These are phyloP conservation scores for Breviolum minutum DNA, from an alignment of 73 alveolate species.

Conservation along the genomic window DNA sequence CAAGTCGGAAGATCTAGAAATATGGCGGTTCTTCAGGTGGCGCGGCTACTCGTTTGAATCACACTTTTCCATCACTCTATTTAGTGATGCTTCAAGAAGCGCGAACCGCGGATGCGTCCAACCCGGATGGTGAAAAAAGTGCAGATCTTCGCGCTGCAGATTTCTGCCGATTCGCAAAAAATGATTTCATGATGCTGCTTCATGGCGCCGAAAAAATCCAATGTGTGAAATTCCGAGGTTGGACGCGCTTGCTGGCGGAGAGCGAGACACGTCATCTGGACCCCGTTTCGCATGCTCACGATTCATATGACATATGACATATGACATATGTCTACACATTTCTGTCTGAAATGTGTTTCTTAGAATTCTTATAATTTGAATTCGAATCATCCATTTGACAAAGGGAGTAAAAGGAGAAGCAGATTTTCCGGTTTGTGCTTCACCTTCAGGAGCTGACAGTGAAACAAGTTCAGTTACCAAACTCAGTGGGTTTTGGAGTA, in stretches of 20 bases:
- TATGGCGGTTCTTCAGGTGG: not conserved
- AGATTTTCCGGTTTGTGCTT: too few species aligned
- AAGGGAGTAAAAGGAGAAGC: too few species aligned
- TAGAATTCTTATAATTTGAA: too few species aligned
- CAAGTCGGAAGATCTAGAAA: not conserved
- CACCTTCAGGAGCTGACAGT: conserved; percentile 52
- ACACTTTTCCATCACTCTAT: not conserved
- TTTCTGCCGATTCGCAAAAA: too few species aligned
- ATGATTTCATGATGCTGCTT: too few species aligned
- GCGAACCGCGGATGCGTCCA: not conserved
- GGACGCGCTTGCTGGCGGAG: conserved; percentile 88
- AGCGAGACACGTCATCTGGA: conserved; percentile 94
- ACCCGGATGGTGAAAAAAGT: too few species aligned
- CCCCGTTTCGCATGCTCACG: not conserved
- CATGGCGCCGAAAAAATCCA: too few species aligned
- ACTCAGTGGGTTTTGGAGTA: not conserved
- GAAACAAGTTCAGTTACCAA: conserved; percentile 72
- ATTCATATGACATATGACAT: too few species aligned
- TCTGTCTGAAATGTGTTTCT: too few species aligned
- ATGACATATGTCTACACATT: too few species aligned
- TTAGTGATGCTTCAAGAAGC: not conserved
- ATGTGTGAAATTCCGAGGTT: not conserved
- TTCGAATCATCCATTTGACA: too few species aligned
- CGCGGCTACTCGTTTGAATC: conserved; percentile 3
- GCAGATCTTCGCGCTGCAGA: too few species aligned